Evolutionary conservation across 2,329 filamentous ascomycete genomes (phyloP).

Genomic region (Lachnellula subtilissima): DNA sequence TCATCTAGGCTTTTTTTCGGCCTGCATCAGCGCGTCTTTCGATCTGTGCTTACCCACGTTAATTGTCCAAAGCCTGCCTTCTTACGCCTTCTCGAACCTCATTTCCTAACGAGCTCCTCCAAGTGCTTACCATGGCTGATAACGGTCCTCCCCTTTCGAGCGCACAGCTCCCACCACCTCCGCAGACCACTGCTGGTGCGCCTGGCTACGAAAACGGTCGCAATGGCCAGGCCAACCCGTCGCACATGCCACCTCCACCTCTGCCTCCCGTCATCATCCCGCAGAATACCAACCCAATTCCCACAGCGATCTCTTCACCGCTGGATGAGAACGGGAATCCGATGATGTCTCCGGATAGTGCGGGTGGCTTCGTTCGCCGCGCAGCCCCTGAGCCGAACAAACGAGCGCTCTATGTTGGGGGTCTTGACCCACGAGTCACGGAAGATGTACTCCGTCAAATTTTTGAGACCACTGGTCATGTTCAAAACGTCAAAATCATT

Average conservation of each 20-base stretch:
- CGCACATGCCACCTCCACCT: slow-evolving; percentile 84
- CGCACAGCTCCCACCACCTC: slow-evolving; percentile 64
- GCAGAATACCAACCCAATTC: slow-evolving; percentile 93
- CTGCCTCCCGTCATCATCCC: slow-evolving; percentile 82
- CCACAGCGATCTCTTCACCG: slow-evolving; percentile 85
- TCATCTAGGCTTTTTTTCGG: slow-evolving; percentile 18
- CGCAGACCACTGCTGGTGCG: slow-evolving; percentile 63
- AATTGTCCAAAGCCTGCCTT: slow-evolving; percentile 22
- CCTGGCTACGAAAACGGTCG: slow-evolving; percentile 75
- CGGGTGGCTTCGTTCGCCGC: slow-evolving; percentile 76
- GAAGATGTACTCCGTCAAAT: slow-evolving; percentile 96
- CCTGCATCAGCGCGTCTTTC: slow-evolving; percentile 18
- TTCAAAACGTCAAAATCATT: slow-evolving; percentile 98
- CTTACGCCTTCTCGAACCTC: slow-evolving; percentile 14
- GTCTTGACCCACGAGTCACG: slow-evolving; percentile 88
- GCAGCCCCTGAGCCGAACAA: slow-evolving; percentile 98
- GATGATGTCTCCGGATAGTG: slow-evolving; percentile 81
- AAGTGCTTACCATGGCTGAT: slow-evolving; percentile 66
- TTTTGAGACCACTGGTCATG: slow-evolving; percentile 97
- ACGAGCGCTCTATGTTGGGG: slow-evolving; percentile 91
- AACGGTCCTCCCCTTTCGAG: slow-evolving; percentile 57
- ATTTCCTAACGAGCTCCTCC: slow-evolving; percentile 19
- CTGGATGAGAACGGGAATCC: slow-evolving; percentile 57
- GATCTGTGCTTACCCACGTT: slow-evolving; percentile 15
- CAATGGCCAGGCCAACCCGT: slow-evolving; percentile 63